Evolutionary conservation across 2,329 filamentous ascomycete species (phyloP), one percentile per base, ranked within the genome.

Genomic region (Stemphylium beticola): DNA sequence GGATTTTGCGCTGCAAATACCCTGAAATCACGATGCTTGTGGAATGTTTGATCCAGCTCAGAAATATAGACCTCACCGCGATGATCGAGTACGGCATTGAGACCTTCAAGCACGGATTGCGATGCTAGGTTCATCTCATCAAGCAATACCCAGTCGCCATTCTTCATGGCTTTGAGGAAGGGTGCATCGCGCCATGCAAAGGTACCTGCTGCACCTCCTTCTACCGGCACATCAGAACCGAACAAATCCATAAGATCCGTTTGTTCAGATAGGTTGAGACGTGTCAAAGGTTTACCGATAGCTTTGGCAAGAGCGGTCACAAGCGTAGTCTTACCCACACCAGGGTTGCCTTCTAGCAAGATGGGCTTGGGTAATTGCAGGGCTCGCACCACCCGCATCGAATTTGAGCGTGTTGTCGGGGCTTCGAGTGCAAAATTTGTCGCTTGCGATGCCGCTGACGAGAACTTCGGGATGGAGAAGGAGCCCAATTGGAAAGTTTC

Each of bases 61-160:
- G 95, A 92, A 55, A 99, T 87, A 71, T 97, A 99, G 0, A 96
- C 91, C 74, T 97, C 91, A 54, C 95, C 93, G 75, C 96, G 87
- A 74, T 99, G 96, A 74, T 99, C 95, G 26, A 99, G 83, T 78
- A 95, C 98, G 18, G 95, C 93, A 65, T 99, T 99, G 29, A 99
- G 80, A 59, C 95, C 96, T 78, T 99, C 95, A 1, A 99, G 84
- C 2, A 99, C 93, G 4, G 93, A 96, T 73, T 99, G 95, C 0
- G 93, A 98, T 1, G 96, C 95, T 60, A 99, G 79, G 68, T 99
- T 99, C 95, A 99, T 99, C 79, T 99, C 95, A 69, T 99, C 95
- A 0, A 99, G 83, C 24, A 99, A 81, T 10, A 99, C 95, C 95
- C 95, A 99, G 65, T 96, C 91, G 24, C 95, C 95, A 53, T 86